Percentiles rank a stretch among this genome's conserved stretches.
Conservation (phyloP, 176 grass and related monocot species). For the Oryza coarctata region DNA sequence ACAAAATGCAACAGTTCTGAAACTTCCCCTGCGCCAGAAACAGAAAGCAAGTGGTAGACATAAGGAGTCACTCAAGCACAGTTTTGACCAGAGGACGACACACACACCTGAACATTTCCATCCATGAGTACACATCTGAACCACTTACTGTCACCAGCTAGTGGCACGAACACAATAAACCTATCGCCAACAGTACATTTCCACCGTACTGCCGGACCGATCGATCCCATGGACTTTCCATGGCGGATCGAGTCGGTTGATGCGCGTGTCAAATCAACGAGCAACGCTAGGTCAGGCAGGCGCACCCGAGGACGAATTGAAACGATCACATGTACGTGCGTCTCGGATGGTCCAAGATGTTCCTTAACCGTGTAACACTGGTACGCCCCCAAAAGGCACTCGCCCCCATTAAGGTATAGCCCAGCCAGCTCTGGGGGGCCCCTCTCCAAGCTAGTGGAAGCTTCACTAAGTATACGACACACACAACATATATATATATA, state of each 20-base stretch:
- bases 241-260: neutral
- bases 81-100: conserved; percentile 26
- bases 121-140: neutral
- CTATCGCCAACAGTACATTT: neutral
- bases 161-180: conserved; percentile 14
- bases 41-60: neutral
- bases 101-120: conserved; percentile 28
- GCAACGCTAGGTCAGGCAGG: conserved; percentile 13
- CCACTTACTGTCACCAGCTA: neutral
- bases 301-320: neutral
- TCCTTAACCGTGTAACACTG: conserved; percentile 16
- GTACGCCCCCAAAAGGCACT: neutral
- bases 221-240: no score
- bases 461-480: conserved; percentile 38
- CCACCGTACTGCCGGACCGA: neutral
- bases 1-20: neutral
- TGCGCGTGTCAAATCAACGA: conserved; percentile 19
- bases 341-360: conserved; percentile 31
- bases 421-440: neutral
- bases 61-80: neutral
- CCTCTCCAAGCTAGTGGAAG: conserved; percentile 43
- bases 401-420: neutral
- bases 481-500: no score
- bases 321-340: neutral
- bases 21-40: neutral